phyloP scores from a whole-genome alignment of 495 filamentous ascomycete genomes.

The Podospora conica region DNA sequence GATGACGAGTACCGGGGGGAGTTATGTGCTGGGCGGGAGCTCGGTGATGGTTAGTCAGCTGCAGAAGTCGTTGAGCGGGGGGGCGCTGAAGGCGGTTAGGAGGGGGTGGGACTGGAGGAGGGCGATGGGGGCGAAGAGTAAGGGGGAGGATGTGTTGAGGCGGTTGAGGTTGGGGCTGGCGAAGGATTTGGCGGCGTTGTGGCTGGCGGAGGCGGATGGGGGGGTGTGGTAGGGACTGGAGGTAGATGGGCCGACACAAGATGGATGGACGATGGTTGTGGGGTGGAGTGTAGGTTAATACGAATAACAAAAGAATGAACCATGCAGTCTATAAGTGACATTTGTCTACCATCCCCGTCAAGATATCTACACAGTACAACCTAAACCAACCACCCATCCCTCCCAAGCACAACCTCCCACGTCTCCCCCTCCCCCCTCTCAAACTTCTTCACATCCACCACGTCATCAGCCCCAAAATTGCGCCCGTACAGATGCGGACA shows the following conservation, averaged over 20 bases:
- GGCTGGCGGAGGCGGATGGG: slow-evolving; percentile 51
- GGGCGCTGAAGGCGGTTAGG: slow-evolving; percentile 38
- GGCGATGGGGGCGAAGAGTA: slow-evolving; percentile 50
- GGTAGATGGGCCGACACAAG: too few relatives aligned
- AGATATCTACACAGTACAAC: too few relatives aligned
- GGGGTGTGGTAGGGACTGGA: slow-evolving; percentile 23
- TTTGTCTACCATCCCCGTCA: too few relatives aligned
- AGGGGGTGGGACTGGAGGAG: slow-evolving; percentile 85
- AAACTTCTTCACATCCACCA: slow-evolving; percentile 29
- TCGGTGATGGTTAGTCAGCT: slow-evolving; percentile 63
- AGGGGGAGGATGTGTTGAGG: slow-evolving; percentile 60
- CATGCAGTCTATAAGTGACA: neutral
- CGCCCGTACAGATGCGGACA: slow-evolving; percentile 42
- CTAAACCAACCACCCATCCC: slow-evolving; percentile 19
- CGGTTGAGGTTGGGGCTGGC: slow-evolving; percentile 70
- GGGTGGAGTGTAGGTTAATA: neutral
- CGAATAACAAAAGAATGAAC: neutral
- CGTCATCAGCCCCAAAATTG: slow-evolving; percentile 40
- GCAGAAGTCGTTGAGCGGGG: slow-evolving; percentile 42
- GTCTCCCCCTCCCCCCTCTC: slow-evolving; percentile 25
- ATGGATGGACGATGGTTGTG: neutral
- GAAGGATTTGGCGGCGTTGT: slow-evolving; percentile 58
- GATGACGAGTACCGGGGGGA: slow-evolving; percentile 59
- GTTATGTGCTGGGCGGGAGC: slow-evolving; percentile 61
- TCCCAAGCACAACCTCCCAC: slow-evolving; percentile 32